Evolutionary conservation across 148 eudicot species (phyloP).

Genomic region (Rhododendron ferrugineum): DNA sequence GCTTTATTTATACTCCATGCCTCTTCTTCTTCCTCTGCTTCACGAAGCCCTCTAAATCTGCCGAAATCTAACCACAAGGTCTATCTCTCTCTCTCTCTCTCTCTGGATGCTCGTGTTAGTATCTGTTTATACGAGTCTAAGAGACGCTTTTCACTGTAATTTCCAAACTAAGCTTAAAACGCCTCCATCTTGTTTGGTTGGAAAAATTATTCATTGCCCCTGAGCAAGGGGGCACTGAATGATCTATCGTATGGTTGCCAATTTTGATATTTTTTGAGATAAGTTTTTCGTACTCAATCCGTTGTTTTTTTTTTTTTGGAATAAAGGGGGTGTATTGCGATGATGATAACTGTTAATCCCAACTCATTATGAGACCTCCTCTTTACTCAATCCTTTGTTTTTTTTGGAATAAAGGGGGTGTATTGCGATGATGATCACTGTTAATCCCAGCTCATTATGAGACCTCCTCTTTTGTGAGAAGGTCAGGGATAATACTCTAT

Average conservation of each 20-base stretch:
- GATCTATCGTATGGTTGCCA: no score
- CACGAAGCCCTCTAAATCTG: no score
- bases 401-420: background rate
- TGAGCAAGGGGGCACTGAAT: no score
- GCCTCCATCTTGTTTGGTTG: no score
- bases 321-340: background rate
- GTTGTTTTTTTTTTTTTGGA: background rate
- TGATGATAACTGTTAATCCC: slow-evolving; percentile 1
- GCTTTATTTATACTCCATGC: no score
- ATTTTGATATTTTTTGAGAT: no score
- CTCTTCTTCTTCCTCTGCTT: no score
- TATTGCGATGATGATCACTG: background rate
- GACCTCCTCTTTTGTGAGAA: background rate
- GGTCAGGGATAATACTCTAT: slow-evolving; percentile 10
- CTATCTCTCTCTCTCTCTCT: background rate
- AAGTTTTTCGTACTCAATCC: background rate
- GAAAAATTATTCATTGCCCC: no score
- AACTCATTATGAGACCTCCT: slow-evolving; percentile 6
- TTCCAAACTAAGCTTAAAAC: no score
- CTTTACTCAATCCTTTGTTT: background rate
- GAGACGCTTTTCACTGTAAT: no score
- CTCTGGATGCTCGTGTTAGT: background rate
- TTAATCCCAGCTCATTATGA: slow-evolving; percentile 5
- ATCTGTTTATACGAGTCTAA: background rate
- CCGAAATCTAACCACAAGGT: background rate